phyloP scores from a whole-genome alignment of 768 basidiomycete genomes.

The Phylloporus arenicola region DNA sequence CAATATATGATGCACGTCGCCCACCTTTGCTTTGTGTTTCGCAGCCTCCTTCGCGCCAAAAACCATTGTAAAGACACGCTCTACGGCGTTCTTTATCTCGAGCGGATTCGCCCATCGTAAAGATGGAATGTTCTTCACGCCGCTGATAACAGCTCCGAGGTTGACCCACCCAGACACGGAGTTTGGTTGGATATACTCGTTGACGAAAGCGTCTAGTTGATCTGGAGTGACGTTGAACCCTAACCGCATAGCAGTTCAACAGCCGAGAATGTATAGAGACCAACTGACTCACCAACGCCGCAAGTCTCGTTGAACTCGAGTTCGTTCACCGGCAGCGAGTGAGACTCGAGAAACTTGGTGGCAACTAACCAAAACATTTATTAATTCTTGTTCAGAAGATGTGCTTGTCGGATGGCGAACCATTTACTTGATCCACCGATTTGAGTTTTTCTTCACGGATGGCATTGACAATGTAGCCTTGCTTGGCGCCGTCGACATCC shows the following conservation, averaged over 20 bases:
- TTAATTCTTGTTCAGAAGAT: neutral
- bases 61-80: slow-evolving; percentile 55
- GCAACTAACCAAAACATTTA: slow-evolving; percentile 35
- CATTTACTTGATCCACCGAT: slow-evolving; percentile 80
- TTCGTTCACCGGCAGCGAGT: slow-evolving; percentile 57
- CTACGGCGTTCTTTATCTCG: slow-evolving; percentile 78
- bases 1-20: slow-evolving; percentile 1
- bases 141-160: slow-evolving; percentile 62
- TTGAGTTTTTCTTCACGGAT: slow-evolving; percentile 72
- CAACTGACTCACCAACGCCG: slow-evolving; percentile 70
- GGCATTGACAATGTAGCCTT: slow-evolving; percentile 56
- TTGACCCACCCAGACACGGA: slow-evolving; percentile 65
- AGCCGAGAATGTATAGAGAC: neutral
- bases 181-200: slow-evolving; percentile 52
- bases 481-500: slow-evolving; percentile 46
- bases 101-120: slow-evolving; percentile 81
- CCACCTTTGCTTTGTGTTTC: slow-evolving; percentile 64
- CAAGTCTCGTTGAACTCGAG: slow-evolving; percentile 70
- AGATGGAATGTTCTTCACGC: slow-evolving; percentile 53
- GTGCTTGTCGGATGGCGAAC: slow-evolving; percentile 39
- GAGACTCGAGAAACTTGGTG: slow-evolving; percentile 63
- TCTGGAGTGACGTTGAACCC: slow-evolving; percentile 73
- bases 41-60: slow-evolving; percentile 71
- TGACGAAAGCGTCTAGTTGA: slow-evolving; percentile 54
- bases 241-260: slow-evolving; percentile 29